Conservation (phyloP, 2,329 filamentous ascomycete genomes). For the Colletotrichum siamense region DNA sequence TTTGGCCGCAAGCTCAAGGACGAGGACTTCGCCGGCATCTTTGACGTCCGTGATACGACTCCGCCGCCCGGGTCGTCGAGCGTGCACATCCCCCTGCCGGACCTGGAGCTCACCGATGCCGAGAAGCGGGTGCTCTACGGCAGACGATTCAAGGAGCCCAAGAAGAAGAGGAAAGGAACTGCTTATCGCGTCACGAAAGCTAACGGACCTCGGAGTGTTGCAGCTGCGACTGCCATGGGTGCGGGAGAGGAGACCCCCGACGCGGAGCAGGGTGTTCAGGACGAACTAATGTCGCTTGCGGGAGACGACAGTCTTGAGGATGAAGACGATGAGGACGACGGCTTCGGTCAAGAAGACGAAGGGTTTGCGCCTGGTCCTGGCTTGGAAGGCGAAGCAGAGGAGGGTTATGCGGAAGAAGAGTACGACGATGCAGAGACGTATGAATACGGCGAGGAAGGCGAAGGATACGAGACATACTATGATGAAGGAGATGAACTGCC, state of each 20-base stretch:
- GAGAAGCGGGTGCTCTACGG: slow-evolving; percentile 39
- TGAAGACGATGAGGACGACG: slow-evolving; percentile 32
- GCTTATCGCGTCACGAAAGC: slow-evolving; percentile 24
- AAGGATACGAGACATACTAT: not conserved
- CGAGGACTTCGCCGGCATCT: slow-evolving; percentile 48
- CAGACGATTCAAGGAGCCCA: slow-evolving; percentile 32
- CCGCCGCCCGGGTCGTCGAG: slow-evolving; percentile 28
- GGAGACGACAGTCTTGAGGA: slow-evolving; percentile 30
- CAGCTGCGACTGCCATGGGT: slow-evolving; percentile 1
- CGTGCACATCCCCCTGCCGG: slow-evolving; percentile 43
- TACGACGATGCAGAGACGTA: slow-evolving; percentile 28
- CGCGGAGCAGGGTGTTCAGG: not conserved
- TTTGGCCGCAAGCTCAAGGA: slow-evolving; percentile 58
- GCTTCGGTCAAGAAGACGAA: slow-evolving; percentile 22
- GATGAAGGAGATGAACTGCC: not conserved
- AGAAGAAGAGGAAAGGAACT: slow-evolving; percentile 25
- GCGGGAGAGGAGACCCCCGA: not conserved
- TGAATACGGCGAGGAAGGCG: slow-evolving; percentile 29
- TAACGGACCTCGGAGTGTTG: slow-evolving; percentile 10
- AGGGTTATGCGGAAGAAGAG: slow-evolving; percentile 31
- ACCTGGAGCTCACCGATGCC: slow-evolving; percentile 41
- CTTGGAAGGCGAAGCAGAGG: not conserved
- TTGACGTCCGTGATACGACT: slow-evolving; percentile 41
- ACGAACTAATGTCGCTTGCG: slow-evolving; percentile 7
- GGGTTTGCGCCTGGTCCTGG: not conserved